phyloP scores from a whole-genome alignment of 176 grass and related monocot species.

The Avena sativa region DNA sequence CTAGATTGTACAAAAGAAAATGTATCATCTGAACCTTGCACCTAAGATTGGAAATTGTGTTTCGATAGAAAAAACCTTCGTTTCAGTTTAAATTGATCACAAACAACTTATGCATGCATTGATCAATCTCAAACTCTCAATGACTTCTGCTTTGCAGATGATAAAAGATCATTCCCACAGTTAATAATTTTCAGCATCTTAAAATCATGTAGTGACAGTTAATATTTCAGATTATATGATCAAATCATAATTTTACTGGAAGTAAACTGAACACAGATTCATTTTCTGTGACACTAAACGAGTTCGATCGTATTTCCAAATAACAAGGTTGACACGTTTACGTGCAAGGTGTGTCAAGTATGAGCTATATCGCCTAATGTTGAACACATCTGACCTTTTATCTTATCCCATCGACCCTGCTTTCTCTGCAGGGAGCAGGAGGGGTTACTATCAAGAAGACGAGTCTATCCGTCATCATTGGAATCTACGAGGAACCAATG shows the following conservation, averaged over 20 bases:
- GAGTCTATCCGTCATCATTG: slow-evolving; percentile 37
- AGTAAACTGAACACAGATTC: background rate
- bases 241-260: background rate
- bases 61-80: background rate
- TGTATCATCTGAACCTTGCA: background rate
- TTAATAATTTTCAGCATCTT: background rate
- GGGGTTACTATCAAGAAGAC: slow-evolving; percentile 56
- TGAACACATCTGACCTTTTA: background rate
- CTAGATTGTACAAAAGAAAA: background rate
- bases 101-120: background rate
- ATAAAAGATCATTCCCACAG: background rate
- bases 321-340: background rate
- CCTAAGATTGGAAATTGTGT: background rate
- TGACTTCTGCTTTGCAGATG: background rate
- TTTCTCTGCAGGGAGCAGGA: slow-evolving; percentile 48
- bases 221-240: background rate
- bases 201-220: background rate
- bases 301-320: background rate
- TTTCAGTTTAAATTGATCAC: slow-evolving; percentile 2
- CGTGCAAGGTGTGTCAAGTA: background rate
- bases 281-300: background rate
- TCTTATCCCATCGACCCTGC: background rate
- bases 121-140: background rate
- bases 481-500: slow-evolving; percentile 58
- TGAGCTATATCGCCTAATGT: background rate